These are phyloP conservation scores for Leccinum subgranulosum DNA, from an alignment of 768 basidiomycete genomes.

Conservation along the genomic window DNA sequence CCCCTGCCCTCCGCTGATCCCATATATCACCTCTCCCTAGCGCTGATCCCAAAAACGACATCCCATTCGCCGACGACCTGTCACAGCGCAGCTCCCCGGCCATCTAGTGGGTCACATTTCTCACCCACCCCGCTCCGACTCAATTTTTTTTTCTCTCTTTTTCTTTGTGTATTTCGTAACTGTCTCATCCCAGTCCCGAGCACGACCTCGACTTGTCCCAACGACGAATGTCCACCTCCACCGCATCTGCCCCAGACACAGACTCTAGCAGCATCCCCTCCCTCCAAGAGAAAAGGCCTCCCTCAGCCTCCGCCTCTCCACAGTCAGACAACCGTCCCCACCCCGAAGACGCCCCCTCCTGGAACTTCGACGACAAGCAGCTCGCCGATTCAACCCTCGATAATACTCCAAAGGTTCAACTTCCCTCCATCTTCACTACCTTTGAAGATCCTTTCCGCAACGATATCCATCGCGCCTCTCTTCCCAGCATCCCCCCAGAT, in stretches of 20 bases:
- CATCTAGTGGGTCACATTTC: slow-evolving; percentile 40
- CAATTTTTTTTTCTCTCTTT: slow-evolving; percentile 16
- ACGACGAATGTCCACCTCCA: slow-evolving; percentile 78
- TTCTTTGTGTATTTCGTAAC: slow-evolving; percentile 9
- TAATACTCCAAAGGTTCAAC: slow-evolving; percentile 51
- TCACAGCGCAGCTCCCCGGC: slow-evolving; percentile 46
- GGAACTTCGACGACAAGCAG: slow-evolving; percentile 37
- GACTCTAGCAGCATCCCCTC: slow-evolving; percentile 57
- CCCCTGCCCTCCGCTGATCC: slow-evolving; percentile 7
- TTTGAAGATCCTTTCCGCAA: slow-evolving; percentile 58
- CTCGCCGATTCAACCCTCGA: slow-evolving; percentile 40
- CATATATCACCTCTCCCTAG: slow-evolving; percentile 14
- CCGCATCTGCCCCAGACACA: slow-evolving; percentile 61
- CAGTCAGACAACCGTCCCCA: slow-evolving; percentile 48
- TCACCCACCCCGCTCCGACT: slow-evolving; percentile 14
- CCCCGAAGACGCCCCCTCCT: slow-evolving; percentile 23
- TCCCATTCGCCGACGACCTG: slow-evolving; percentile 44
- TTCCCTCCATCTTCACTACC: slow-evolving; percentile 71
- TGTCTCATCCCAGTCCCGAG: slow-evolving; percentile 34
- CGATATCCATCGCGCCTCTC: slow-evolving; percentile 59
- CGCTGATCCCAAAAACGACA: slow-evolving; percentile 41
- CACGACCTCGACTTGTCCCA: slow-evolving; percentile 47
- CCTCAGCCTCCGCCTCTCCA: slow-evolving; percentile 50
- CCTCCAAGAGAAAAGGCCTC: slow-evolving; percentile 54
- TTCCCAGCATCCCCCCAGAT: slow-evolving; percentile 59